Conservation (phyloP, 495 filamentous ascomycete genomes). For the Delitschia confertaspora region DNA sequence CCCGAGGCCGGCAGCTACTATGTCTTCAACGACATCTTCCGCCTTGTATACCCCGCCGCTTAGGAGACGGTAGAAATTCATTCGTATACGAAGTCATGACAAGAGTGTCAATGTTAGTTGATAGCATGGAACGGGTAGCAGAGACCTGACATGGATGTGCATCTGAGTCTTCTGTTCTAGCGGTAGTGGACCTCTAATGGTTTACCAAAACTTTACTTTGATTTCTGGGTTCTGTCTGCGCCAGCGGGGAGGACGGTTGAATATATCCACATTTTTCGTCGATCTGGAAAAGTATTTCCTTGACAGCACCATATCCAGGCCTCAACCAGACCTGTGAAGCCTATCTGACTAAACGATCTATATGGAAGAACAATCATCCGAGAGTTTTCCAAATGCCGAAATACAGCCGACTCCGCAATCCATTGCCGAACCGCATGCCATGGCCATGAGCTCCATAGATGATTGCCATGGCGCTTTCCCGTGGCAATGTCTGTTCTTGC, state of each 20-base stretch:
- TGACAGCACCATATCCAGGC: too few species aligned
- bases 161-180: too few species aligned
- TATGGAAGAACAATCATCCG: too few species aligned
- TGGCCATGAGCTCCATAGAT: slow-evolving; percentile 4
- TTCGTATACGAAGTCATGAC: neutral
- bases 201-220: too few species aligned
- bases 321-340: too few species aligned
- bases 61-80: slow-evolving; percentile 8
- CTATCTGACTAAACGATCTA: too few species aligned
- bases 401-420: too few species aligned
- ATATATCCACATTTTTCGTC: slow-evolving; percentile 4
- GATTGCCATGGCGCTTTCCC: neutral
- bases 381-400: too few species aligned
- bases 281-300: neutral
- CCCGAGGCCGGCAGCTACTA: slow-evolving; percentile 69
- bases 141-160: too few species aligned
- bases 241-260: slow-evolving; percentile 5
- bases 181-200: too few species aligned
- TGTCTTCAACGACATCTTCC: slow-evolving; percentile 89
- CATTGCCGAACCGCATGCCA: slow-evolving; percentile 26
- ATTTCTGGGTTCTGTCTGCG: neutral
- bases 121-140: too few species aligned
- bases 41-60: slow-evolving; percentile 56
- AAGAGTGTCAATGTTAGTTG: neutral
- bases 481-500: too few species aligned